Base-by-base conservation (phyloP, 805 yeast species). In the Limtongia smithiae region DNA sequence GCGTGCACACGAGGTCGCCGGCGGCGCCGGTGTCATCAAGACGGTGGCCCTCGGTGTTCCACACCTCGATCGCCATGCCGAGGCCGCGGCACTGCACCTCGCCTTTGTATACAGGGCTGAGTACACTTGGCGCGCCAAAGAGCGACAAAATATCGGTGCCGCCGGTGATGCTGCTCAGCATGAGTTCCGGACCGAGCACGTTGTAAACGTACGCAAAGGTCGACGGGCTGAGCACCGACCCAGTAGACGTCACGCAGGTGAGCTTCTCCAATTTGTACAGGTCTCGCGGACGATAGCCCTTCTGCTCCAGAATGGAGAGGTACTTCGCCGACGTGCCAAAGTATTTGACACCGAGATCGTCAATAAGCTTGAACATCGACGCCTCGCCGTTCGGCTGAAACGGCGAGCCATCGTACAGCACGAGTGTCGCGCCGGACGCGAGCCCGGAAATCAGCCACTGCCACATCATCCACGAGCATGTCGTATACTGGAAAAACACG, bases 401-500 rank as follows among this genome's bases (percentile, higher is more conserved):
- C 9, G 61, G 61, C 27, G 61, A 58, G 14, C 61, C 61, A 38
- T 58, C 61, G 43, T 57, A 58, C 21, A 57, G 45, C 4, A 54
- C 61, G 12, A 57, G 12, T 2, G 60, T 57, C 8, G 61, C 59
- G 6, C 60, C 59, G 1, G 61, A 58, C 4, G 60, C 60, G 5
- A 58, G 53, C 5, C 60, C 61, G 11, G 60, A 54, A 15, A 58
- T 57, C n/a, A 54, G 52, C 61, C 61, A 58, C 24, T 57, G 61
- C 34, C 47, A 57, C 61, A 58, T 58, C 61, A 58, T 58, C 61
- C 61, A 58, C 20, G 61, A 58, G 49, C 61, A 58, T 11, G 61
- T 58, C 5, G 61, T 58, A 37, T 58, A 58, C 37, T 58, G 61
- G 35, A 57, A 58, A 41, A 58, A 58, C 21, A 55, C 58, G 27